Evolutionary conservation across 257 asterid species (phyloP).

Genomic region (Schizonepeta tenuifolia): DNA sequence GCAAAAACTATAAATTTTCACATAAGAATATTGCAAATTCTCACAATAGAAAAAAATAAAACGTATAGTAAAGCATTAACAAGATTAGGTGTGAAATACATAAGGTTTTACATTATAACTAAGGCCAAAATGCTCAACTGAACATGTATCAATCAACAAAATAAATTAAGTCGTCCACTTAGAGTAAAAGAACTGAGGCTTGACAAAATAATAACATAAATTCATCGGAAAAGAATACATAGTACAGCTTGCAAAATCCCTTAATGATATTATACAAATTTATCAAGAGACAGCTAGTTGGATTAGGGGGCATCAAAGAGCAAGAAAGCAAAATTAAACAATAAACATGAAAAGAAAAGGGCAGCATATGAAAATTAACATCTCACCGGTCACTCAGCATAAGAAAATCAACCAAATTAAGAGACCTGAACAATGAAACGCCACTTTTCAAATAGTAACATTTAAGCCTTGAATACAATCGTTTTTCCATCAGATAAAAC

Average conservation of each 20-base stretch:
- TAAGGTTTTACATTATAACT: neutral
- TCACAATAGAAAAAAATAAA: too few species aligned
- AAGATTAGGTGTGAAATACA: neutral
- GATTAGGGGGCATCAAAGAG: neutral
- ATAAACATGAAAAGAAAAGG: neutral
- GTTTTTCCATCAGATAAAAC: neutral
- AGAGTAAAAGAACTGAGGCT: neutral
- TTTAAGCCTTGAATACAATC: neutral
- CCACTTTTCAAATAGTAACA: neutral
- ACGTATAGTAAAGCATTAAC: neutral
- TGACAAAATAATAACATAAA: neutral
- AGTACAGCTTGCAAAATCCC: neutral
- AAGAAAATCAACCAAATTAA: conserved; percentile 4
- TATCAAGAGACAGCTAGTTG: too few species aligned
- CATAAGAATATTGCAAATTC: too few species aligned
- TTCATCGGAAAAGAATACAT: neutral
- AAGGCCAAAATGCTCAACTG: neutral
- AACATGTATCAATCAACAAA: neutral
- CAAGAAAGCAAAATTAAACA: neutral
- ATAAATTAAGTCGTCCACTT: too few species aligned
- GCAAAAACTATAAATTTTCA: neutral
- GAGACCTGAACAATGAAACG: neutral
- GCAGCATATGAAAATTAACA: neutral
- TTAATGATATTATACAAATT: neutral
- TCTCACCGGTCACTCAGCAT: conserved; percentile 4